These are phyloP conservation scores for Buddleja alternifolia DNA, from an alignment of 257 asterid species.

Conservation along the genomic window DNA sequence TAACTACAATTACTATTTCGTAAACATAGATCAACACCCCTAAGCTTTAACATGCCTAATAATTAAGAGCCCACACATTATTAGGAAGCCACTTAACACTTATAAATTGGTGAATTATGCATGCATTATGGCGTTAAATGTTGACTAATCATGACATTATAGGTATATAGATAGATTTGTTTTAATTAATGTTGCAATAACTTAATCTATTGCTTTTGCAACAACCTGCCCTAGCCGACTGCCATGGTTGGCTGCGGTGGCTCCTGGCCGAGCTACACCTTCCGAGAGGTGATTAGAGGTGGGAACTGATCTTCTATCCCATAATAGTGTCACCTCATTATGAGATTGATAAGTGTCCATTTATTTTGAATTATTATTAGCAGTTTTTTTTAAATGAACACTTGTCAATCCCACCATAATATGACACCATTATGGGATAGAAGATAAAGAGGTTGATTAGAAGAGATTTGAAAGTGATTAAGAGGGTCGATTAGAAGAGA, in stretches of 20 bases:
- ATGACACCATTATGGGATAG: no score
- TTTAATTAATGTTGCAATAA: conserved; percentile 1
- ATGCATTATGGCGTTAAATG: conserved; percentile 31
- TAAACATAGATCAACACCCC: not conserved
- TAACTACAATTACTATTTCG: not conserved
- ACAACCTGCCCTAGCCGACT: not conserved
- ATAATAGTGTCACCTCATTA: no score
- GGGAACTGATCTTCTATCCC: no score
- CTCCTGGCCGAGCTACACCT: conserved; percentile 17
- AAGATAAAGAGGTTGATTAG: no score
- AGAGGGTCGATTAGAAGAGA: not conserved
- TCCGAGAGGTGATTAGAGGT: conserved; percentile 16
- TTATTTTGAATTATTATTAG: no score
- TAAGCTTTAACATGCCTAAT: conserved; percentile 19
- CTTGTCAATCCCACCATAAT: no score
- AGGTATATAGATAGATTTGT: not conserved
- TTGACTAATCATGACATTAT: conserved; percentile 36
- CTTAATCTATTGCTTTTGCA: not conserved
- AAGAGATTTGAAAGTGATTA: no score
- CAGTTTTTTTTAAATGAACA: no score
- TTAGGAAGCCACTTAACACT: conserved; percentile 21
- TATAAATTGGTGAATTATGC: conserved; percentile 35
- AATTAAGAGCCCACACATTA: conserved; percentile 33
- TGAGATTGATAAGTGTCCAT: no score
- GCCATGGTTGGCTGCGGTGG: conserved; percentile 13